Conservation (phyloP, 1,139 yeast genomes). For the Suhomyces coccinellae region DNA sequence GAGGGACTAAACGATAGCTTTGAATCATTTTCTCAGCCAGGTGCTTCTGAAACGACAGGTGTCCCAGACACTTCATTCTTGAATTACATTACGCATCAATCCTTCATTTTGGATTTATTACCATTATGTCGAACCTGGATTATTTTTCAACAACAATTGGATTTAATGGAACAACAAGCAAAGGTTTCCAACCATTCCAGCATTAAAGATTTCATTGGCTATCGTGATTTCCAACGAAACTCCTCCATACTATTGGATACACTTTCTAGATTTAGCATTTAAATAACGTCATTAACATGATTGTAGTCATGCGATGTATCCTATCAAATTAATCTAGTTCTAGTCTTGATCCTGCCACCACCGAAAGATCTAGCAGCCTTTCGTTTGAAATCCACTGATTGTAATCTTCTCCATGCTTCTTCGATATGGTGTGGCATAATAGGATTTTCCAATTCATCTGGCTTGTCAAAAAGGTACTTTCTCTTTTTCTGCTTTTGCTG, state of each 20-base stretch:
- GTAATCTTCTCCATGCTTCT: constrained; percentile 89
- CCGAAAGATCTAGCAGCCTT: constrained; percentile 71
- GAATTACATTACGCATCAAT: constrained; percentile 14
- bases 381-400: constrained; percentile 58
- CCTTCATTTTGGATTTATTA: constrained; percentile 30
- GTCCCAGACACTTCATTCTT: constrained; percentile 23
- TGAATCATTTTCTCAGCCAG: background rate
- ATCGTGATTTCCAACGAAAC: constrained; percentile 38
- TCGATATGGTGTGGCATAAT: constrained; percentile 79
- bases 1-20: constrained; percentile 1
- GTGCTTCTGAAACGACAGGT: constrained; percentile 19
- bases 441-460: constrained; percentile 85
- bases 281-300: background rate
- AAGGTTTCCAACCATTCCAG: constrained; percentile 20
- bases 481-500: constrained; percentile 30
- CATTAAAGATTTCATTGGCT: constrained; percentile 32
- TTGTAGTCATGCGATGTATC: background rate
- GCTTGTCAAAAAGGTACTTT: constrained; percentile 82
- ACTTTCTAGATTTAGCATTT: constrained; percentile 1
- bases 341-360: constrained; percentile 61
- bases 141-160: constrained; percentile 32
- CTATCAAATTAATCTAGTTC: constrained; percentile 41
- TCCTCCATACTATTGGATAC: constrained; percentile 14
- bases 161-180: constrained; percentile 25
- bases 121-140: constrained; percentile 40